Evolutionary conservation across 2,329 filamentous ascomycete genomes (phyloP), one percentile per base, ranked within the genome.

Genomic region (Venturia aucupariae): DNA sequence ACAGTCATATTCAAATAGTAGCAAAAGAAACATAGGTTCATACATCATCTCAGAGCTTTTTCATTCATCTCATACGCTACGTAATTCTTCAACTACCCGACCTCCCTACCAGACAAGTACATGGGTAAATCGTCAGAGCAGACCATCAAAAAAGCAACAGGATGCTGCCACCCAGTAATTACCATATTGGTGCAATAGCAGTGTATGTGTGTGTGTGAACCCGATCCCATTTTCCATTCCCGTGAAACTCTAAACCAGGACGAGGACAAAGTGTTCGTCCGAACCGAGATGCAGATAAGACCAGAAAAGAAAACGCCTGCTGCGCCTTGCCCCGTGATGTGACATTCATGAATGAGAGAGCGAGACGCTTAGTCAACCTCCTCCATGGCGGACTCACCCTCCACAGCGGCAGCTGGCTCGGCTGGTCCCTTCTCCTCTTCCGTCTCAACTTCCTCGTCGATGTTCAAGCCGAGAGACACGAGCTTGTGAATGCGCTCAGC

Each of bases 401-500:
- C 85, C 64, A 82, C 80, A 65, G 85, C 81, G 65, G 86, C 78
- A 68, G 85, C 84, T 64, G 80, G 80, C 67, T 83, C 83, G 68
- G 81, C 64, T 32, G 30, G 54, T 11, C 65, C 82, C 69, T 79
- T 77, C 78, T 84, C 82, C 71, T 81, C 80, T 67, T 77, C 72
- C 65, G 86, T 84, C 80, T 96, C 92, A 65, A 90, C 86, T 75
- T 92, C 89, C 82, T 97, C 93, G 72, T 97, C 93, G 69, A 99
- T 90, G 85, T 97, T 97, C 77, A 99, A 84, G 72, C 94, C 94
- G 68, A 99, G 88, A 71, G 93, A 95, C 70, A 99, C 92, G 70
- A 99, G 92, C 89, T 97, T 97, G 90, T 99, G 93, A 78, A 99
- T 97, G 78, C 94, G 93, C 86, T 97, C 92, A 70, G 94, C 92